Evolutionary conservation across 768 basidiomycete species (phyloP), one percentile per base, ranked within the genome.

Genomic region (Fomitopsis pulvina): DNA sequence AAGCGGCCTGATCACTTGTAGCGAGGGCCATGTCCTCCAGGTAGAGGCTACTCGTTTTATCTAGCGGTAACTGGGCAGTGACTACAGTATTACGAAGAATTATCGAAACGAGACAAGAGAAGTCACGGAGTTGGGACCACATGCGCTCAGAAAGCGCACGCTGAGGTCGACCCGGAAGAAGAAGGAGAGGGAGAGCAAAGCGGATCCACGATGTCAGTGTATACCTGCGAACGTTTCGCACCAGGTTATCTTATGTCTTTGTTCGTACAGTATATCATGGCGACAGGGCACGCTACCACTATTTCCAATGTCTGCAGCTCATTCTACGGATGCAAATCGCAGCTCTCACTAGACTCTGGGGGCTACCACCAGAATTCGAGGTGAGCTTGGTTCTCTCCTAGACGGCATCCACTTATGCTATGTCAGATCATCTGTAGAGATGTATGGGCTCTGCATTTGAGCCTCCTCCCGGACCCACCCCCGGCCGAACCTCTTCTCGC

Each of bases 1-100:
- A 0, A 86, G 83, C 29, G 93, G 93, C 1, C 72, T 86, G 38
- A 77, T 93, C 38, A 83, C 85, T 1, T 96, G 93, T 66, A 87
- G 83, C 56, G 93, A 96, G 61, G 93, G 93, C 9, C 93, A 96
- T 65, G 79, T 95, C 52, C 76, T 92, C 26, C 87, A 91, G 77
- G 92, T 91, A 63, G 22, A 56, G 16, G 38, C 6, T 40, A n/a
- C 38, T 40, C n/a, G n/a, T n/a, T n/a, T n/a, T n/a, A n/a, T n/a
- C n/a, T n/a, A n/a, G 11, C 41, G 32, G 4, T 10, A 24, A 22
- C 7, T 43, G 8, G 21, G 24, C 20, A 43, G 16, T 34, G 32
- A 34, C 32, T n/a, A 9, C 32, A n/a, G n/a, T 22, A 6, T 41
- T 20, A 2, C 12, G 40, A 50, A 94, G 92, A 81, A 85, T 58